These are phyloP conservation scores for Grosmannia clavigera DNA, from an alignment of 2,329 filamentous ascomycete species.

Conservation along the genomic window DNA sequence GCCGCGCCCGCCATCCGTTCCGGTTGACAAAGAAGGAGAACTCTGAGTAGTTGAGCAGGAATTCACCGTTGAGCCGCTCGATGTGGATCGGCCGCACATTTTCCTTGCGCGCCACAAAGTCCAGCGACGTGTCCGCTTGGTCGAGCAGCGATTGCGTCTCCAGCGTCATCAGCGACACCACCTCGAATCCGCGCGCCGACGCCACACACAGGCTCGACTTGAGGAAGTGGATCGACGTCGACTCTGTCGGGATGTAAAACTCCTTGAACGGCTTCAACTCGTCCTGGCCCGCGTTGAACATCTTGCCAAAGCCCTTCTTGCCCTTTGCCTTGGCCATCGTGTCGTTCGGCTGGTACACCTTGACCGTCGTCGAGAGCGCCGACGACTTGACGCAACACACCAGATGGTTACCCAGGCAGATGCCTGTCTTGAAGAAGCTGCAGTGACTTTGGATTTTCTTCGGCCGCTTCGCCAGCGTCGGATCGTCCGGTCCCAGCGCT, in stretches of 20 bases:
- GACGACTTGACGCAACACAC: conserved; percentile 96
- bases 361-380: conserved; percentile 87
- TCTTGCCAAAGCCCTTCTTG: conserved; percentile 88
- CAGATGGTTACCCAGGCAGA: conserved; percentile 84
- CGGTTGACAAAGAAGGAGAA: conserved; percentile 99
- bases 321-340: conserved; percentile 88
- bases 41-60: conserved; percentile 94
- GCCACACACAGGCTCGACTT: conserved; percentile 94
- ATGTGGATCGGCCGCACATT: conserved; percentile 93
- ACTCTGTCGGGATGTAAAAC: conserved; percentile 97
- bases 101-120: conserved; percentile 91
- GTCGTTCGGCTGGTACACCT: conserved; percentile 97
- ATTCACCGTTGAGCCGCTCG: conserved; percentile 91
- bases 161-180: conserved; percentile 92
- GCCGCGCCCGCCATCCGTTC: conserved; percentile 91
- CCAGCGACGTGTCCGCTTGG: conserved; percentile 92
- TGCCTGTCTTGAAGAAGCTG: conserved; percentile 96
- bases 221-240: conserved; percentile 95
- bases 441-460: conserved; percentile 96
- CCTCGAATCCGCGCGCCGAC: conserved; percentile 90
- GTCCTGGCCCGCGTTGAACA: conserved; percentile 88
- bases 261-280: conserved; percentile 96
- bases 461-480: conserved; percentile 66
- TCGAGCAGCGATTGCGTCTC: conserved; percentile 95
- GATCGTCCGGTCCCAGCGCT: conserved; percentile 74